Percentiles rank a stretch among this genome's conserved stretches.
These are phyloP conservation scores for Xylaria sp. DNA, from an alignment of 2,329 filamentous ascomycete species.

Conservation along the genomic window DNA sequence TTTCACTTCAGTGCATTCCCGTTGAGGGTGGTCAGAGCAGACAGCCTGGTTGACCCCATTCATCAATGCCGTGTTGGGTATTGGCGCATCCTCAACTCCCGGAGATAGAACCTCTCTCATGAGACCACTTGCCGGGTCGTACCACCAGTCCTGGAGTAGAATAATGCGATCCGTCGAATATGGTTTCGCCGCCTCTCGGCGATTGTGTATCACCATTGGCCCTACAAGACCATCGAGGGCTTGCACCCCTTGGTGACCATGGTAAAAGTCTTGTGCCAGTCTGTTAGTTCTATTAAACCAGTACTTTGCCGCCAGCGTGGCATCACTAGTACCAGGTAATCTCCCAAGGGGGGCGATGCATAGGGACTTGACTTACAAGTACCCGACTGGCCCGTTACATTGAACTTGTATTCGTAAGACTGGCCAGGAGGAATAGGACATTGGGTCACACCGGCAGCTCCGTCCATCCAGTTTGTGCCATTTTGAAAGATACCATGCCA, in stretches of 20 bases:
- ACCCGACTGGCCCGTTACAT: conserved; percentile 60
- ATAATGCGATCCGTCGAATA: conserved; percentile 69
- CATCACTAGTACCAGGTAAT: background rate
- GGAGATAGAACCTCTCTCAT: conserved; percentile 54
- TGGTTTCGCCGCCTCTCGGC: conserved; percentile 61
- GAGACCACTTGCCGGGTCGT: conserved; percentile 60
- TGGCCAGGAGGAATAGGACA: conserved; percentile 72
- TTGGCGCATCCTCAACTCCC: conserved; percentile 56
- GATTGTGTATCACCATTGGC: conserved; percentile 71
- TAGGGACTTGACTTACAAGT: conserved; percentile 49
- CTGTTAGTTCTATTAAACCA: conserved; percentile 36
- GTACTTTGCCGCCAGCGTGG: background rate
- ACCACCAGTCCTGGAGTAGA: conserved; percentile 77
- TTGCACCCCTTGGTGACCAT: conserved; percentile 68
- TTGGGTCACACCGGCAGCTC: conserved; percentile 73
- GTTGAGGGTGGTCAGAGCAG: conserved; percentile 52
- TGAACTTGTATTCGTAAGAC: conserved; percentile 75
- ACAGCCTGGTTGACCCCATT: conserved; percentile 57
- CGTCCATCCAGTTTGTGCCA: conserved; percentile 80
- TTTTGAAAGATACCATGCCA: conserved; percentile 85
- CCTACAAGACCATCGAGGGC: conserved; percentile 75
- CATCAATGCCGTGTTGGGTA: conserved; percentile 59
- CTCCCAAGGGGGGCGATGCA: background rate
- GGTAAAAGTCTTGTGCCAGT: conserved; percentile 51
- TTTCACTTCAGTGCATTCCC: conserved; percentile 57